These are phyloP conservation scores for Cornus florida DNA, from an alignment of 148 eudicot species.

Conservation along the genomic window DNA sequence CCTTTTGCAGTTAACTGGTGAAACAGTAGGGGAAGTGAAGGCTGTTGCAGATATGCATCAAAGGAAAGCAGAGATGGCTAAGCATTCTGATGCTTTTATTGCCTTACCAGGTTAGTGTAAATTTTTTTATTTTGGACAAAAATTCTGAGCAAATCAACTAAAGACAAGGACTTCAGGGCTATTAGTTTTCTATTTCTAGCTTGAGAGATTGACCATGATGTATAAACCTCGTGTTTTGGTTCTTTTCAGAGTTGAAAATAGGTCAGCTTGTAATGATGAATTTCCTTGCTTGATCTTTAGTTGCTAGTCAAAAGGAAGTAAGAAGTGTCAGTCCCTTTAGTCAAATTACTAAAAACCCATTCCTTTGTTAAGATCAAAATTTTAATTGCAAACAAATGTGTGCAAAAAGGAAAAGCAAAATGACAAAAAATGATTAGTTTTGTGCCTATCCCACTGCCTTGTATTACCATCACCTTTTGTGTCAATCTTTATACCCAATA, in stretches of 20 bases:
- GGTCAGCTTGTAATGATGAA: neutral
- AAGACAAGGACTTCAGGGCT: conserved; percentile 3
- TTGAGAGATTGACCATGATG: conserved; percentile 8
- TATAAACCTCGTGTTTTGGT: conserved; percentile 1
- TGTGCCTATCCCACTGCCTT: too few species aligned
- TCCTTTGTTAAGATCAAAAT: neutral
- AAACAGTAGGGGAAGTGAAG: conserved; percentile 93
- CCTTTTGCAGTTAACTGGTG: conserved; percentile 75
- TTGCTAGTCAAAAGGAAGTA: neutral
- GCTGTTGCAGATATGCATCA: conserved; percentile 96
- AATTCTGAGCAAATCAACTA: conserved; percentile 11
- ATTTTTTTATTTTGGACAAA: neutral
- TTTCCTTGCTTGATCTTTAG: neutral
- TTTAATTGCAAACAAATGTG: too few species aligned
- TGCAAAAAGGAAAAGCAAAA: too few species aligned
- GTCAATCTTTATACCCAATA: too few species aligned
- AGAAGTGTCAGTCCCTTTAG: neutral
- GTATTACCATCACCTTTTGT: too few species aligned
- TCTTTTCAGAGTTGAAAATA: neutral
- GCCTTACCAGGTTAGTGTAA: conserved; percentile 74
- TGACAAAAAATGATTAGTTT: too few species aligned
- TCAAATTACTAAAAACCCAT: neutral
- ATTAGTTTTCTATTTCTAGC: conserved; percentile 12
- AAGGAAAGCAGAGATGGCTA: conserved; percentile 96
- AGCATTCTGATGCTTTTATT: conserved; percentile 91